Percentiles rank a stretch among this genome's conserved stretches.
Conservation (phyloP, 371 early-diverging fungal species). For the Mortierella sp. region DNA sequence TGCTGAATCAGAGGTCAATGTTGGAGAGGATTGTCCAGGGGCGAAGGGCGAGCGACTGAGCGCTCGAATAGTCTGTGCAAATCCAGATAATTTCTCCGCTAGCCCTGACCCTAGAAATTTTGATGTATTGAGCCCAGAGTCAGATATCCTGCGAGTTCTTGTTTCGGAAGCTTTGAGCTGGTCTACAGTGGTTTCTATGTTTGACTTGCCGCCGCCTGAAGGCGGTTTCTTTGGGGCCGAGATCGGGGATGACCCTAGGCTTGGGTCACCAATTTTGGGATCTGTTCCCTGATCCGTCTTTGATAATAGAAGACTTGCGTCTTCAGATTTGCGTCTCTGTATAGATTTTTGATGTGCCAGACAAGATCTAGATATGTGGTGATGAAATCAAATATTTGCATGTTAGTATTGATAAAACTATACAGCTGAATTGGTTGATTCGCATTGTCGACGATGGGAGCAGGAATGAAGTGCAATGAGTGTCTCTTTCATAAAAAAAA, state of each 20-base stretch:
- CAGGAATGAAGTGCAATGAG: not conserved
- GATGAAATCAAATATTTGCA: not conserved
- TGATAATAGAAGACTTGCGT: slow-evolving; percentile 32
- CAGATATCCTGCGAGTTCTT: slow-evolving; percentile 48
- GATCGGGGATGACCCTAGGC: slow-evolving; percentile 14
- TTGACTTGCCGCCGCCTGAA: slow-evolving; percentile 18
- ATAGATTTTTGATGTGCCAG: slow-evolving; percentile 21
- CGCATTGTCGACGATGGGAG: not conserved
- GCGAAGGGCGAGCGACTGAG: slow-evolving; percentile 40
- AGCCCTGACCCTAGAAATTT: slow-evolving; percentile 27
- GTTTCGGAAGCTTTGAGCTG: slow-evolving; percentile 42
- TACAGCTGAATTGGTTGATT: not conserved
- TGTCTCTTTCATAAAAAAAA: not conserved
- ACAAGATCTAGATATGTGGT: slow-evolving; percentile 3
- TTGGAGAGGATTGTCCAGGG: slow-evolving; percentile 24
- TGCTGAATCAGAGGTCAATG: slow-evolving; percentile 27
- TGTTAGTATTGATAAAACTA: not conserved
- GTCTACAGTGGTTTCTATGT: slow-evolving; percentile 38
- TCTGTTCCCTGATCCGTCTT: slow-evolving; percentile 25
- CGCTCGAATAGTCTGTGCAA: slow-evolving; percentile 47
- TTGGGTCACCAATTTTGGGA: slow-evolving; percentile 2
- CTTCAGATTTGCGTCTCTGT: slow-evolving; percentile 49
- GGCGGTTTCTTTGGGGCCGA: slow-evolving; percentile 22
- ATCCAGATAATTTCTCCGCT: slow-evolving; percentile 38
- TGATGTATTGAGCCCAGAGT: slow-evolving; percentile 40